Conservation (phyloP, 768 basidiomycete genomes). For the Gymnopilus junonius region DNA sequence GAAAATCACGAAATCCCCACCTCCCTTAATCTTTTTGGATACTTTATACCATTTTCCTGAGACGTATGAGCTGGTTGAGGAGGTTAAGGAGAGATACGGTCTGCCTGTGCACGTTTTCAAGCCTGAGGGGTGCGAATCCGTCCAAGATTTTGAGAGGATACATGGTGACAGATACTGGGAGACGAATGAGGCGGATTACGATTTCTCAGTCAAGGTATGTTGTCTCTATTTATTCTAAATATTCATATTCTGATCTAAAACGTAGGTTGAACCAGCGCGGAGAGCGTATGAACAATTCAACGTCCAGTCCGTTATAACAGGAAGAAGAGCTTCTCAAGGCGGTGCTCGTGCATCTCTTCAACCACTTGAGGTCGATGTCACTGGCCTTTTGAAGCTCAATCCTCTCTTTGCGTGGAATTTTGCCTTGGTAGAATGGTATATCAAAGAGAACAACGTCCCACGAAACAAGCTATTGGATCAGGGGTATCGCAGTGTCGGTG, state of each 20-base stretch:
- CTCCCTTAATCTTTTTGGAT: slow-evolving; percentile 94
- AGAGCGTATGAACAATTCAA: slow-evolving; percentile 81
- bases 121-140: slow-evolving; percentile 71
- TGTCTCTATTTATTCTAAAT: background rate
- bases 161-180: slow-evolving; percentile 89
- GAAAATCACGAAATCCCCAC: slow-evolving; percentile 67
- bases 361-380: slow-evolving; percentile 89
- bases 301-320: slow-evolving; percentile 92
- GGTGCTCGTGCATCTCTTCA: slow-evolving; percentile 82
- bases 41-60: slow-evolving; percentile 96
- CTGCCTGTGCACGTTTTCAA: slow-evolving; percentile 76
- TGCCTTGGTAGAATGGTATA: slow-evolving; percentile 80
- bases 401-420: slow-evolving; percentile 92
- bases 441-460: slow-evolving; percentile 82
- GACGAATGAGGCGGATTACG: slow-evolving; percentile 84
- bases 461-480: slow-evolving; percentile 86
- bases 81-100: slow-evolving; percentile 79
- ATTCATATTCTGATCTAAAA: background rate
- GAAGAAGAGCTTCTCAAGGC: slow-evolving; percentile 91
- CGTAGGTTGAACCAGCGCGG: slow-evolving; percentile 89
- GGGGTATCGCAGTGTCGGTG: slow-evolving; percentile 95
- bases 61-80: slow-evolving; percentile 87
- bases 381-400: slow-evolving; percentile 92
- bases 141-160: slow-evolving; percentile 76
- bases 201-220: slow-evolving; percentile 88